Evolutionary conservation across 345 rosid genomes (phyloP).

Genomic region (Hevea brasiliensis): DNA sequence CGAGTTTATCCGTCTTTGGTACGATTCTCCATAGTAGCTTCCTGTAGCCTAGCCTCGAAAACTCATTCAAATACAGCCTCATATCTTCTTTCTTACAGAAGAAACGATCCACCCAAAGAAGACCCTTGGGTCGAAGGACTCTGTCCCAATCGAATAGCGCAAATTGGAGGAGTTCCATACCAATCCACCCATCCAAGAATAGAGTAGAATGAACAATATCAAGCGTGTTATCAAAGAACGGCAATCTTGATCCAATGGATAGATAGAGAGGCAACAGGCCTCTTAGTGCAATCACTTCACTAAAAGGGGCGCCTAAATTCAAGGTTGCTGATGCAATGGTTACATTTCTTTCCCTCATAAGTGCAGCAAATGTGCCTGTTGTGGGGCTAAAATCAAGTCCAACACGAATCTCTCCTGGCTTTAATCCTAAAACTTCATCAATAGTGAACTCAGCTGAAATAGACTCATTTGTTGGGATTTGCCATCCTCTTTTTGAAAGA

Average conservation of each 20-base stretch:
- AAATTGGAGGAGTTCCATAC: constrained; percentile 44
- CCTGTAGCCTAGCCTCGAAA: constrained; percentile 42
- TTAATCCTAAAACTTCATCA: constrained; percentile 44
- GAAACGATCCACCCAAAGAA: constrained; percentile 59
- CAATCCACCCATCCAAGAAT: constrained; percentile 56
- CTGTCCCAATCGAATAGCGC: constrained; percentile 53
- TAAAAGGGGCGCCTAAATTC: constrained; percentile 54
- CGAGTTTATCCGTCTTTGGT: constrained; percentile 46
- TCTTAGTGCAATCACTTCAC: constrained; percentile 52
- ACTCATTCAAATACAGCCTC: constrained; percentile 44
- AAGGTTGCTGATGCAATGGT: constrained; percentile 45
- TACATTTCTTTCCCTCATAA: constrained; percentile 51
- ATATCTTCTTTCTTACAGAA: constrained; percentile 46
- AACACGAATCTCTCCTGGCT: constrained; percentile 47
- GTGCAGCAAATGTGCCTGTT: constrained; percentile 55
- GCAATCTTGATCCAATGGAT: constrained; percentile 52
- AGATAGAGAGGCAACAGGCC: constrained; percentile 51
- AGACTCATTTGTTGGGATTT: constrained; percentile 27
- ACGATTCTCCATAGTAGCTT: constrained; percentile 48
- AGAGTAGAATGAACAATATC: constrained; percentile 50
- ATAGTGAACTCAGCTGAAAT: constrained; percentile 51
- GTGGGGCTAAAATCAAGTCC: constrained; percentile 59
- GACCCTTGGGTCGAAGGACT: constrained; percentile 45
- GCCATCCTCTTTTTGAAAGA: constrained; percentile 49
- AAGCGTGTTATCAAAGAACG: constrained; percentile 57